phyloP scores from a whole-genome alignment of 371 early-diverging fungal genomes.

The Zopfochytrium polystomum region DNA sequence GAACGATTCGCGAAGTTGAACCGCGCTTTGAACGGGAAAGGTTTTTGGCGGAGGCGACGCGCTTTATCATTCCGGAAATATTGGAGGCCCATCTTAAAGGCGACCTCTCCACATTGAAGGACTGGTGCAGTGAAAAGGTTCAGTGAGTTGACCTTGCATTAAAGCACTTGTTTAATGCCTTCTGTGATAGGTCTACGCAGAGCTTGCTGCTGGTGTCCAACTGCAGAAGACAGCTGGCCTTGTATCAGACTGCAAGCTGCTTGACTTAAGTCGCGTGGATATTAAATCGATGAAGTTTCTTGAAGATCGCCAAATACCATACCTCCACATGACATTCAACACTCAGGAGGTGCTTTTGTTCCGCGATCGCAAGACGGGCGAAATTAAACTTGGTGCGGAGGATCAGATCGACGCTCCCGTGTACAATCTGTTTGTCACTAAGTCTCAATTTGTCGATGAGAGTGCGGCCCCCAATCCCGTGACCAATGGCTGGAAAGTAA shows the following conservation, averaged over 20 bases:
- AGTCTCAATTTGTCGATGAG: conserved; percentile 70
- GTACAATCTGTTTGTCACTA: conserved; percentile 86
- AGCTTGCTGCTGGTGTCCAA: conserved; percentile 80
- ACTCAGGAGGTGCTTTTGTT: conserved; percentile 94
- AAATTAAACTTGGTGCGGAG: conserved; percentile 83
- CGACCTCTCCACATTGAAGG: conserved; percentile 75
- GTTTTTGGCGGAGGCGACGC: conserved; percentile 85
- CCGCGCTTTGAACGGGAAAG: conserved; percentile 80
- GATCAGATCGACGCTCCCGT: conserved; percentile 83
- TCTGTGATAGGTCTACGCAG: conserved; percentile 71
- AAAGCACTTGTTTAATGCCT: conserved; percentile 1
- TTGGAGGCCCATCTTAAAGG: conserved; percentile 90
- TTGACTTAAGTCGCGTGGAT: conserved; percentile 90
- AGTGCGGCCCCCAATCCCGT: conserved; percentile 67
- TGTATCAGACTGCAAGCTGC: conserved; percentile 85
- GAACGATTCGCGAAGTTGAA: conserved; percentile 77
- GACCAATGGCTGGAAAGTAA: conserved; percentile 89
- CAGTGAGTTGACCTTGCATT: no score
- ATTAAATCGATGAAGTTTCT: conserved; percentile 79
- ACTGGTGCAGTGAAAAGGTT: conserved; percentile 92
- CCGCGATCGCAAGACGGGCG: conserved; percentile 76
- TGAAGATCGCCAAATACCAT: conserved; percentile 71
- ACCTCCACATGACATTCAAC: conserved; percentile 77
- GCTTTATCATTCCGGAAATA: conserved; percentile 92
- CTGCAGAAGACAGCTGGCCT: conserved; percentile 84